A percentile compares a stretch with the other conserved stretches of the same genome.
Evolutionary conservation across 345 rosid species (phyloP).

Genomic region (Pelargonium nanum): DNA sequence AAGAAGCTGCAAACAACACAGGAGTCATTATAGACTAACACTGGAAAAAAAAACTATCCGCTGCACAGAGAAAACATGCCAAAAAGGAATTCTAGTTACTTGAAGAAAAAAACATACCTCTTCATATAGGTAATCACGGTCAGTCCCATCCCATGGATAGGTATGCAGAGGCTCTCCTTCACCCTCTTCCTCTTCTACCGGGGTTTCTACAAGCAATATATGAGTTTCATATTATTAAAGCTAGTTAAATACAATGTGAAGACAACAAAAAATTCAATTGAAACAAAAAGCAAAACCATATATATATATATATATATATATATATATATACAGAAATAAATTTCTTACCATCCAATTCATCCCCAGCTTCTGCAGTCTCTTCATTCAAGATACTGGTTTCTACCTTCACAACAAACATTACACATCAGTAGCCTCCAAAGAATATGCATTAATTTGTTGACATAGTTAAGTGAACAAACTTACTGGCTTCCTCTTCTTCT

Average conservation of each 20-base stretch:
- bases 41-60: neutral
- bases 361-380: slow-evolving; percentile 49
- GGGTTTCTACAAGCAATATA: slow-evolving; percentile 31
- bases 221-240: neutral
- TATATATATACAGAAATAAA: neutral
- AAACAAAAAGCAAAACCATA: neutral
- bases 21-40: neutral
- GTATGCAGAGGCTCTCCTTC: slow-evolving; percentile 37
- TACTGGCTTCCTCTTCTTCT: slow-evolving; percentile 93
- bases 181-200: slow-evolving; percentile 46
- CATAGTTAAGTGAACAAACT: slow-evolving; percentile 18
- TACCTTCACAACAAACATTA: slow-evolving; percentile 29
- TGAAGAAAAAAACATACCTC: slow-evolving; percentile 38
- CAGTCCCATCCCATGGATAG: slow-evolving; percentile 90
- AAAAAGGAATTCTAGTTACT: neutral
- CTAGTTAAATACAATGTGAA: neutral
- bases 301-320: no score
- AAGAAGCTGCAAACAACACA: slow-evolving; percentile 59
- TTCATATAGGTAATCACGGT: slow-evolving; percentile 77
- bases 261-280: neutral
- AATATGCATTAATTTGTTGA: neutral
- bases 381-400: slow-evolving; percentile 57
- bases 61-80: neutral
- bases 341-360: slow-evolving; percentile 54
- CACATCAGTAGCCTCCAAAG: neutral